phyloP scores from a whole-genome alignment of 441 rosid species.

The Isatis lusitanica region DNA sequence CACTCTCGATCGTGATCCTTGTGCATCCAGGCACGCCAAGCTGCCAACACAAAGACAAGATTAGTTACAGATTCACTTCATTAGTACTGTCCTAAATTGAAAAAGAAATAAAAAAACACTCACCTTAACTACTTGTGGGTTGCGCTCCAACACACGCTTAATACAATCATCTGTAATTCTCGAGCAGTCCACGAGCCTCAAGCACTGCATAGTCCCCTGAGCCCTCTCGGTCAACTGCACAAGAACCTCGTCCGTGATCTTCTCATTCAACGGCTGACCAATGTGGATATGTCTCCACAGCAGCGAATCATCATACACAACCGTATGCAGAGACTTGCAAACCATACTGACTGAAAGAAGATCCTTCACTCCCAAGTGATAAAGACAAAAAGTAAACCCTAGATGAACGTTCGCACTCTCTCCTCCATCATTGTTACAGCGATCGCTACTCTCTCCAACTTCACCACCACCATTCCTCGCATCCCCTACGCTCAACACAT shows the following conservation, averaged over 20 bases:
- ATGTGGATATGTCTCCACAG: conserved; percentile 79
- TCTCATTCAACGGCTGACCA: conserved; percentile 72
- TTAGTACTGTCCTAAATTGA: background rate
- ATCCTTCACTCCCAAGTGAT: conserved; percentile 65
- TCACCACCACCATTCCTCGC: conserved; percentile 17
- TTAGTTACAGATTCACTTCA: background rate
- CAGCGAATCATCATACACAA: conserved; percentile 58
- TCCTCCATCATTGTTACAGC: conserved; percentile 33
- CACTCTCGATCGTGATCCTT: conserved; percentile 70
- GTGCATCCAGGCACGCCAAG: conserved; percentile 89
- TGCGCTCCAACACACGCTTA: conserved; percentile 57
- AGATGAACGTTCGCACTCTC: conserved; percentile 50
- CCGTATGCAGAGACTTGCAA: conserved; percentile 54
- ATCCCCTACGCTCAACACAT: conserved; percentile 21
- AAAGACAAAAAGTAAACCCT: conserved; percentile 59
- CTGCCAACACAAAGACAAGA: conserved; percentile 43
- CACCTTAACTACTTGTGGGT: conserved; percentile 72
- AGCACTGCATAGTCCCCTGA: conserved; percentile 71
- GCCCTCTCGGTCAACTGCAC: conserved; percentile 65
- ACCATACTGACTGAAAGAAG: conserved; percentile 65
- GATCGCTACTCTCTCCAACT: conserved; percentile 16
- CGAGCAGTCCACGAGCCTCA: conserved; percentile 79
- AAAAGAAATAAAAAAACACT: background rate
- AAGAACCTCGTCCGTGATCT: conserved; percentile 76
- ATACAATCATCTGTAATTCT: conserved; percentile 76